A percentile compares a stretch with the other conserved stretches of the same genome.
phyloP scores from a whole-genome alignment of 139 green algal genomes.

The Zygnema circumcarinatum region DNA sequence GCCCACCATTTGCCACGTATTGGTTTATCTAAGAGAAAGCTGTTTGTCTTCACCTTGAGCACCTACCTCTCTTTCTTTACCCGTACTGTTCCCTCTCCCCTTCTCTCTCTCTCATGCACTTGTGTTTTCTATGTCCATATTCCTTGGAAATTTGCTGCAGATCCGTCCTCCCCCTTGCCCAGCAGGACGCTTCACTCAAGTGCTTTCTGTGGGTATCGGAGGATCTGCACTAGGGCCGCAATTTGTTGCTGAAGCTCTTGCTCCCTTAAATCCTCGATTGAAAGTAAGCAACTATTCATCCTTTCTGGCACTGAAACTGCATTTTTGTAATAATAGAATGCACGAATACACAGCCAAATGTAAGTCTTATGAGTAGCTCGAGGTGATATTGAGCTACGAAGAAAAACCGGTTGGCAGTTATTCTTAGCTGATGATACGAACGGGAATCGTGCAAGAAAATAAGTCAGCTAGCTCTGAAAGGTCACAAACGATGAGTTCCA shows the following conservation, averaged over 20 bases:
- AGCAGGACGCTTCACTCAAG: conserved; percentile 43
- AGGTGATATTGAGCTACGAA: too few species aligned
- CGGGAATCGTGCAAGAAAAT: too few species aligned
- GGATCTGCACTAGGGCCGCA: conserved; percentile 49
- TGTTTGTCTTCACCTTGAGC: too few species aligned
- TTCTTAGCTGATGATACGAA: too few species aligned
- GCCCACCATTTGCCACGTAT: too few species aligned
- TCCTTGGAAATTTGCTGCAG: conserved; percentile 10
- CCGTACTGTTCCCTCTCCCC: not conserved
- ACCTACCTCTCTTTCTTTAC: not conserved
- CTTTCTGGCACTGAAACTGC: conserved; percentile 2
- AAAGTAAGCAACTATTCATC: conserved; percentile 14
- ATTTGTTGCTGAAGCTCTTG: conserved; percentile 51
- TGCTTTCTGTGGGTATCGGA: conserved; percentile 50
- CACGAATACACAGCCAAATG: too few species aligned
- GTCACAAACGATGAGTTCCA: too few species aligned
- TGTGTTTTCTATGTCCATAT: not conserved
- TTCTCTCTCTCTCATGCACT: conserved; percentile 1
- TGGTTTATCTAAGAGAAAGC: too few species aligned
- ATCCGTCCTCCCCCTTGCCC: conserved; percentile 45
- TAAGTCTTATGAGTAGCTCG: not conserved
- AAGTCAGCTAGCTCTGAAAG: too few species aligned
- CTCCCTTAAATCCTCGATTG: conserved; percentile 33
- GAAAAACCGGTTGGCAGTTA: too few species aligned
- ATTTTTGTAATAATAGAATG: not conserved